Evolutionary conservation across 208 protist species (phyloP), one percentile per base, ranked within the genome.

Genomic region (Lotmaria passim): DNA sequence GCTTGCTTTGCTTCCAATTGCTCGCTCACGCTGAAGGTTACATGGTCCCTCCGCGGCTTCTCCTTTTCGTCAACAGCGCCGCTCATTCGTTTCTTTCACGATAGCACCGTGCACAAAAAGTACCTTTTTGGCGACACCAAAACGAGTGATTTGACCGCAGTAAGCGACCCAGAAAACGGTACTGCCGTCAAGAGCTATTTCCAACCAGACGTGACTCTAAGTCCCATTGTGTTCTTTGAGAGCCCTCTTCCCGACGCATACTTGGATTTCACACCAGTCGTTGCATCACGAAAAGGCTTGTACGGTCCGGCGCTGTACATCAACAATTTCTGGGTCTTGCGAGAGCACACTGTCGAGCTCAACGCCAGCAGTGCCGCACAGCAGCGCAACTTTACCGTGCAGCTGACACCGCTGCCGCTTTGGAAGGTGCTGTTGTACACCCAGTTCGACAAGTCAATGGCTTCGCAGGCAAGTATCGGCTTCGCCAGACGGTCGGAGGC

Each of bases 301-400:
- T 98, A 98, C 72, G 77, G 79, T 28, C 98, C 98, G 1, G 84
- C 93, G 15, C 50, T 98, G 17, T 98, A 93, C 75, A 73, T 97
- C 24, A 98, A 98, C 77, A 96, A 98, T 46, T 98, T 99, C 61
- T 98, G 96, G 95, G 58, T 93, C n/a, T 64, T 97, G 30, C 81
- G 77, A 7, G 85, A 97, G 21, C 82, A 98, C 57, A 75, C 94
- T 24, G 47, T 90, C 1, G 73, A 90, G 43, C 36, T 76, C 8
- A 98, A 98, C 77, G 82, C 79, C 5, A 93, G 93, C 21, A 85
- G 86, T 12, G 65, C 90, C 0, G 51, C 64, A 8, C 58, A 67
- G 17, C 63, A 63, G 24, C 66, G 89, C 31, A 78, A 85, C 55
- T 76, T 97, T 38, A 88, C 69, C 3, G 69, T 97, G 19, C 57